These are phyloP conservation scores for Calocybe indica DNA, from an alignment of 768 basidiomycete species.

Conservation along the genomic window DNA sequence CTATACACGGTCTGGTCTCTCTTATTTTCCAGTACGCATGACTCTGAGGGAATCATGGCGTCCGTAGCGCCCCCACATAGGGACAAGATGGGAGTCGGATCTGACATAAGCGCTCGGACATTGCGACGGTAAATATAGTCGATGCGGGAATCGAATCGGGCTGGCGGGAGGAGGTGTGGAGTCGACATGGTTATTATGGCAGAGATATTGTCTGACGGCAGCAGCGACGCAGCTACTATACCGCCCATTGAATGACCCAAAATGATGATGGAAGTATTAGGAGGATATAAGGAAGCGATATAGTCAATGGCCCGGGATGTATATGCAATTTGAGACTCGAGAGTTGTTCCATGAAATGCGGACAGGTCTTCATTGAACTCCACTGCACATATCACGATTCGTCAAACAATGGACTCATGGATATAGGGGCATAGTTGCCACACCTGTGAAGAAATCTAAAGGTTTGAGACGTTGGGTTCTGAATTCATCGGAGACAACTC, in stretches of 20 bases:
- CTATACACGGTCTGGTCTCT: slow-evolving; percentile 29
- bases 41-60: slow-evolving; percentile 87
- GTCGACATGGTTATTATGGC: slow-evolving; percentile 95
- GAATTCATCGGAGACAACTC: slow-evolving; percentile 49
- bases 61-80: slow-evolving; percentile 92
- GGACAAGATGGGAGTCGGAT: slow-evolving; percentile 68
- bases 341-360: slow-evolving; percentile 88
- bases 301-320: slow-evolving; percentile 64
- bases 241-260: slow-evolving; percentile 99
- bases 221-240: slow-evolving; percentile 75
- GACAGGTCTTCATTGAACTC: slow-evolving; percentile 98
- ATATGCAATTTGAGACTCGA: slow-evolving; percentile 78
- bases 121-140: slow-evolving; percentile 63
- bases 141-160: slow-evolving; percentile 77
- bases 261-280: slow-evolving; percentile 59
- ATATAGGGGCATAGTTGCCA: slow-evolving; percentile 11
- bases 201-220: slow-evolving; percentile 61
- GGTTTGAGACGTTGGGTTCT: slow-evolving; percentile 39
- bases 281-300: slow-evolving; percentile 73
- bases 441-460: slow-evolving; percentile 86
- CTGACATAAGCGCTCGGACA: slow-evolving; percentile 28
- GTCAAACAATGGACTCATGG: neutral
- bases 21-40: slow-evolving; percentile 55
- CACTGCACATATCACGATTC: slow-evolving; percentile 37
- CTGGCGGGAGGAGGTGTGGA: slow-evolving; percentile 84